Conservation (phyloP, 2,329 filamentous ascomycete genomes). For the Colletotrichum plurivorum region DNA sequence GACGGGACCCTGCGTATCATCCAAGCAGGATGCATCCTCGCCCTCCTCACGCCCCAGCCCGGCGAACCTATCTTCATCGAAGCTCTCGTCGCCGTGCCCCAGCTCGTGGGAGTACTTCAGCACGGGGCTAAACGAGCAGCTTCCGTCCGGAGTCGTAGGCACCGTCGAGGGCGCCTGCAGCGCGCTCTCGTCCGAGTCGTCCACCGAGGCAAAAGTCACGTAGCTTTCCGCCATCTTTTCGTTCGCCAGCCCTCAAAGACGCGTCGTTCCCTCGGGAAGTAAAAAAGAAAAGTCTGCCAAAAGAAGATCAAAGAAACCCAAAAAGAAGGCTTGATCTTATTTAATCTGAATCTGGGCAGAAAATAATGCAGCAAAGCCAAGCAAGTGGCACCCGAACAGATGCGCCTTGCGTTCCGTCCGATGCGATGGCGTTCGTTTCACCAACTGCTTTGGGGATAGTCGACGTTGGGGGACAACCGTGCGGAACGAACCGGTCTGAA, state of each 20-base stretch:
- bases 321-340: not conserved
- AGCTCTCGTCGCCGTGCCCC: constrained; percentile 27
- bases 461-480: constrained; percentile 13
- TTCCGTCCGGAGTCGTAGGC: constrained; percentile 61
- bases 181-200: not conserved
- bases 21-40: not conserved
- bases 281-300: not conserved
- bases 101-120: constrained; percentile 46
- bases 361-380: not conserved
- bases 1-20: constrained; percentile 46
- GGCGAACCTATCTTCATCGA: constrained; percentile 39
- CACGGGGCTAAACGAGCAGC: constrained; percentile 57
- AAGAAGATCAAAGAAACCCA: not conserved
- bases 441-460: constrained; percentile 22
- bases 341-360: not conserved
- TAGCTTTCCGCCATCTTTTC: not conserved
- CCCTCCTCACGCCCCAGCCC: not conserved
- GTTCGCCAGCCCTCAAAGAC: not conserved
- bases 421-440: constrained; percentile 35
- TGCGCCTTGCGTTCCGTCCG: constrained; percentile 41
- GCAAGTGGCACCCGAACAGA: not conserved
- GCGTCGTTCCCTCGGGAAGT: no score
- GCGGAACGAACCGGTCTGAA: constrained; percentile 17
- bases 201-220: not conserved
- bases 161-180: constrained; percentile 53